Evolutionary conservation across 2,329 filamentous ascomycete genomes (phyloP).

Genomic region (Coleophoma cylindrospora): DNA sequence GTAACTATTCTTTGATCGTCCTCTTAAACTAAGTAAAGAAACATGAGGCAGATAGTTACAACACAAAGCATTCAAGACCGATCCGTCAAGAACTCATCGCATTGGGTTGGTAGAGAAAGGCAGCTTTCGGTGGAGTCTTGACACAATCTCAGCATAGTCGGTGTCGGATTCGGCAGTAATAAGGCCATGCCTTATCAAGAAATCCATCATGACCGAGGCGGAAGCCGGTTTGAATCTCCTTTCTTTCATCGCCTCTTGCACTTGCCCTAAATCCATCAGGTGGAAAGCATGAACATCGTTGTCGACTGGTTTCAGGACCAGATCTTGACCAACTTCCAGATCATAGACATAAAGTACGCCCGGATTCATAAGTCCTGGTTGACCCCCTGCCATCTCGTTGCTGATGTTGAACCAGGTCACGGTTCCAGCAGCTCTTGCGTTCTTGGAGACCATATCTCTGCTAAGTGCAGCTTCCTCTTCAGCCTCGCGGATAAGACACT

Average conservation of each 20-base stretch:
- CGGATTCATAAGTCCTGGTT: slow-evolving; percentile 75
- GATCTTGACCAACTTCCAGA: slow-evolving; percentile 63
- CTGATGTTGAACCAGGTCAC: slow-evolving; percentile 82
- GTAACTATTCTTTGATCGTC: no score
- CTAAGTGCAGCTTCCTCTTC: slow-evolving; percentile 82
- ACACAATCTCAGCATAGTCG: slow-evolving; percentile 68
- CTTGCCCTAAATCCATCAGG: slow-evolving; percentile 67
- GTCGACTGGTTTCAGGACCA: slow-evolving; percentile 71
- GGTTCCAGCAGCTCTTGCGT: slow-evolving; percentile 59
- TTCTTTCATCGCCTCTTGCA: slow-evolving; percentile 59
- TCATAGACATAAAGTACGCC: slow-evolving; percentile 90
- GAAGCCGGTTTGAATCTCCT: slow-evolving; percentile 90
- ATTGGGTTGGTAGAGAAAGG: no score
- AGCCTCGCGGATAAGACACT: slow-evolving; percentile 78
- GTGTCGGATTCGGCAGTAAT: slow-evolving; percentile 72
- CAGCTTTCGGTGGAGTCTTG: slow-evolving; percentile 32
- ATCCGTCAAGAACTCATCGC: no score
- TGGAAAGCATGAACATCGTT: slow-evolving; percentile 82
- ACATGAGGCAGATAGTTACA: no score
- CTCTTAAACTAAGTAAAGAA: no score
- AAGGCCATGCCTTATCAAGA: slow-evolving; percentile 78
- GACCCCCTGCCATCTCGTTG: slow-evolving; percentile 68
- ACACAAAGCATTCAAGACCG: no score
- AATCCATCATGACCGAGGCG: slow-evolving; percentile 75
- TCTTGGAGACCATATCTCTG: slow-evolving; percentile 57